Base-by-base conservation (phyloP, 441 rosid species). In the Lepidium campestre region DNA sequence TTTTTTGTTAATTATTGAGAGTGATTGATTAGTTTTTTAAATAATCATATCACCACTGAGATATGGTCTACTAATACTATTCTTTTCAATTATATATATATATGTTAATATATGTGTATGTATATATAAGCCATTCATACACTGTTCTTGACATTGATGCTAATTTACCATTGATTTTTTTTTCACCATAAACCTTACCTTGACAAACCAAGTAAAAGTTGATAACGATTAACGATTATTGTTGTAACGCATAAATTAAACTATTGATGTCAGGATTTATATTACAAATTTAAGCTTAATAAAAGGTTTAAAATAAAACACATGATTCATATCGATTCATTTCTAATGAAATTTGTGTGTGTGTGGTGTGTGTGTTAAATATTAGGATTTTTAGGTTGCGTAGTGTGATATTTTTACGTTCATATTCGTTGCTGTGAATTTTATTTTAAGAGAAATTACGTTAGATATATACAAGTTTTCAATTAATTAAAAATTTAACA, bases 41-140 rank as follows among this genome's bases (percentile, higher is more conserved):
- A 49, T 58, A 58, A 57, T 65, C 36, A 49, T 50, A 49, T 68
- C 40, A 35, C 67, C 67, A 72, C 76, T 72, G 49, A 65, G 67
- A 72, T 65, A 58, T 50, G 62, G 49, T 72, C 62, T 65, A 72
- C 14, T 55, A 13, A 41, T 23, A 48, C 53, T 65, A 49, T 32
- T 48, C 20, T n/a, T 19, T 12, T 37, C 41, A 34, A 34, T 19
- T 55, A 42, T 27, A 23, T 5, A 35, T 11, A 39, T 6, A 34
- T 20, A 15, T 4, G 23, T 49, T 14, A 19, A 31, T 29, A 32
- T 6, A 1, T 27, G 5, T 27, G 1, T 27, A 6, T 27, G 7
- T 27, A 0, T 4, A 27, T 4, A 4, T 27, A 4, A 29, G 10
- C n/a, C 7, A 29, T n/a, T 44, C 4, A 18, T 31, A 44, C 17